Conservation (phyloP, 306 rosid genomes). For the Cucumis melo region DNA sequence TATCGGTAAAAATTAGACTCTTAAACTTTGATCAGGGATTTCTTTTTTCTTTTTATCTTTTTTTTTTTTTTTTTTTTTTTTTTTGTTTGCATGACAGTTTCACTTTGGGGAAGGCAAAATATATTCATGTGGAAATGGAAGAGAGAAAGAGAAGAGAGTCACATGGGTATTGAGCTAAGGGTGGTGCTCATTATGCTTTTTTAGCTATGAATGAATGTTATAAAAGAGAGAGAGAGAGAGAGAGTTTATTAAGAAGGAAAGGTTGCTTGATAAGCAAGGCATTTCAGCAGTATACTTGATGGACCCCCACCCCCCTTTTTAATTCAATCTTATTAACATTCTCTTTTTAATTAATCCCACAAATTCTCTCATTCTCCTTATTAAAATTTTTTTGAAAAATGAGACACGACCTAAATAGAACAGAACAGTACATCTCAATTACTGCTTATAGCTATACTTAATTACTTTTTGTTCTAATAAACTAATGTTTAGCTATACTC, state of each 20-base stretch:
- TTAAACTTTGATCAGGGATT: too few species aligned
- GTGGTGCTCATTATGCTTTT: slow-evolving; percentile 70
- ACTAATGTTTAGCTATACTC: too few species aligned
- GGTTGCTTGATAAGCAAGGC: slow-evolving; percentile 90
- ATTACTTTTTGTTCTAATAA: too few species aligned
- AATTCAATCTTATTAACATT: slow-evolving; percentile 3
- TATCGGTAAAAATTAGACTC: too few species aligned
- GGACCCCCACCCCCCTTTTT: slow-evolving; percentile 70
- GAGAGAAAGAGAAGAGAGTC: slow-evolving; percentile 8
- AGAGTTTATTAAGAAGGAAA: slow-evolving; percentile 19
- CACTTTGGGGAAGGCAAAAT: neutral
- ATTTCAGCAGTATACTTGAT: slow-evolving; percentile 58
- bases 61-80: too few species aligned
- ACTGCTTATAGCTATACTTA: too few species aligned
- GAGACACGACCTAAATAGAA: too few species aligned
- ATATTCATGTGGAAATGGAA: neutral
- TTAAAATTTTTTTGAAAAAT: too few species aligned
- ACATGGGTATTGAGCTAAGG: slow-evolving; percentile 20
- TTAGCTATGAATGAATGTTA: slow-evolving; percentile 43
- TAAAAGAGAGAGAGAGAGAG: neutral
- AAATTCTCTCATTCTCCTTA: too few species aligned
- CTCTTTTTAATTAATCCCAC: slow-evolving; percentile 22
- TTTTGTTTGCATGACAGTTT: neutral
- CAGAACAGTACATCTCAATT: too few species aligned
- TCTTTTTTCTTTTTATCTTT: too few species aligned